phyloP scores from a whole-genome alignment of 2,329 filamentous ascomycete species.

The Fusarium temperatum region DNA sequence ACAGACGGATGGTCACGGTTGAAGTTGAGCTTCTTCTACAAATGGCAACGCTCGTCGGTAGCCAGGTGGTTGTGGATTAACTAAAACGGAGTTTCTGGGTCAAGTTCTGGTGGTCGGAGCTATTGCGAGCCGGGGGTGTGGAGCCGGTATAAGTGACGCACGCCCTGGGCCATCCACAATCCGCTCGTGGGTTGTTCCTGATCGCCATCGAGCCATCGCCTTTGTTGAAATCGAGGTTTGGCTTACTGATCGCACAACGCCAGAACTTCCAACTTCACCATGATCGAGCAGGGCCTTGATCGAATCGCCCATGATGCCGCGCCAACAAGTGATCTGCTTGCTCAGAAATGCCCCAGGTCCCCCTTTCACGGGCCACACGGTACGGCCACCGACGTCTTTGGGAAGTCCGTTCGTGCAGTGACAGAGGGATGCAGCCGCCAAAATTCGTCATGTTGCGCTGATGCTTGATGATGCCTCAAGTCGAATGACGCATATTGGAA shows the following conservation, averaged over 20 bases:
- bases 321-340: slow-evolving; percentile 30
- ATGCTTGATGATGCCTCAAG: slow-evolving; percentile 10
- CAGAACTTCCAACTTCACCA: slow-evolving; percentile 30
- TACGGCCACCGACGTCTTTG: slow-evolving; percentile 26
- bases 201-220: slow-evolving; percentile 41
- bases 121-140: slow-evolving; percentile 28
- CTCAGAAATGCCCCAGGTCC: slow-evolving; percentile 19
- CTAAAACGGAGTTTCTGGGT: slow-evolving; percentile 25
- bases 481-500: slow-evolving; percentile 23
- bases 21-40: slow-evolving; percentile 30
- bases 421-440: slow-evolving; percentile 5
- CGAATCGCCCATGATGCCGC: slow-evolving; percentile 18
- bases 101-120: slow-evolving; percentile 28
- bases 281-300: slow-evolving; percentile 19
- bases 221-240: slow-evolving; percentile 44
- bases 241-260: slow-evolving; percentile 42
- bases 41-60: slow-evolving; percentile 32
- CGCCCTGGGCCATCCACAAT: slow-evolving; percentile 10
- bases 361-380: slow-evolving; percentile 32
- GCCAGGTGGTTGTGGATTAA: slow-evolving; percentile 31
- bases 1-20: slow-evolving; percentile 28
- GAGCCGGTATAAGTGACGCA: slow-evolving; percentile 16
- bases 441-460: slow-evolving; percentile 24
- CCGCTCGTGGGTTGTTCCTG: slow-evolving; percentile 37
- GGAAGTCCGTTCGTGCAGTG: slow-evolving; percentile 10